Evolutionary conservation across 345 rosid genomes (phyloP).

Genomic region (Boechera retrofracta): DNA sequence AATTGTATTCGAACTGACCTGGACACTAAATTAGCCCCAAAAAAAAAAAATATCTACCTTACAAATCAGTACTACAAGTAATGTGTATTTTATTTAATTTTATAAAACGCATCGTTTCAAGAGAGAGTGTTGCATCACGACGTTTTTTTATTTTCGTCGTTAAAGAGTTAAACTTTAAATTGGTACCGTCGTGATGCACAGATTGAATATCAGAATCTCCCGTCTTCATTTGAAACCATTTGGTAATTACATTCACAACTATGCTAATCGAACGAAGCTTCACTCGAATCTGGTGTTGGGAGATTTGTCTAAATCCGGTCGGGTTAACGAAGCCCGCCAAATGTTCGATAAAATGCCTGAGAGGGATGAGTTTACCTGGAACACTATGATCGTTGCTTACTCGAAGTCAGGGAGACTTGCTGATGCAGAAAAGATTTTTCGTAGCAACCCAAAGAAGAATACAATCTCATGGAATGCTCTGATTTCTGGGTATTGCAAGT

Average conservation of each 20-base stretch:
- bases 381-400: constrained; percentile 81
- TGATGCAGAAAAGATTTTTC: constrained; percentile 64
- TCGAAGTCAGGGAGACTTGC: constrained; percentile 62
- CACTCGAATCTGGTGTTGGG: constrained; percentile 53
- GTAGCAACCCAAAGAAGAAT: constrained; percentile 56
- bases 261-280: constrained; percentile 44
- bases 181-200: constrained; percentile 43
- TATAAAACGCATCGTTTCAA: neutral
- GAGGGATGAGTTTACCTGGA: constrained; percentile 79
- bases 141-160: neutral
- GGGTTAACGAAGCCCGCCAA: constrained; percentile 65
- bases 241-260: constrained; percentile 28
- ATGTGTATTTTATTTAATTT: neutral
- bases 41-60: neutral
- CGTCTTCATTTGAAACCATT: constrained; percentile 20
- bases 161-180: neutral
- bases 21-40: neutral
- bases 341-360: constrained; percentile 75
- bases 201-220: constrained; percentile 33
- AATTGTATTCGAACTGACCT: neutral
- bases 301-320: constrained; percentile 59
- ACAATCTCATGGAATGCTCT: constrained; percentile 84
- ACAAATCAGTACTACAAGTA: neutral
- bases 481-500: constrained; percentile 71
- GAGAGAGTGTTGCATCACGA: neutral